phyloP scores from a whole-genome alignment of 208 protist genomes.

The Endotrypanum monterogeii region DNA sequence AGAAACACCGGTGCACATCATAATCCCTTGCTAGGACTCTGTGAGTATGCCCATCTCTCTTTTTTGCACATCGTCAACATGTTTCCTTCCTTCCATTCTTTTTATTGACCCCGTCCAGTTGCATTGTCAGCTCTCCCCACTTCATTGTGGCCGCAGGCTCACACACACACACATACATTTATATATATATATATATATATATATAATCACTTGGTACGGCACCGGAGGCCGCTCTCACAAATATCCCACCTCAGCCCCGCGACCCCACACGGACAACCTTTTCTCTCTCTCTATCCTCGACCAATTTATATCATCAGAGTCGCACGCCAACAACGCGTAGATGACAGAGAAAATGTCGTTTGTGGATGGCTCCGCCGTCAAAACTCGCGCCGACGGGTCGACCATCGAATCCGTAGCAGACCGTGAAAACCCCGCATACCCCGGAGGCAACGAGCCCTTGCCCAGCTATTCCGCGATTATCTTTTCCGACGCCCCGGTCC shows the following conservation, averaged over 20 bases:
- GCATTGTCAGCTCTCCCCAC: not conserved
- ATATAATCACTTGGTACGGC: not conserved
- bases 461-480: conserved; percentile 47
- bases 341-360: conserved; percentile 39
- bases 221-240: too few species aligned
- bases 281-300: not conserved
- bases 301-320: not conserved
- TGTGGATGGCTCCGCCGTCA: conserved; percentile 24
- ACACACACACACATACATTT: not conserved
- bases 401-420: not conserved
- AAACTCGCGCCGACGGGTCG: not conserved
- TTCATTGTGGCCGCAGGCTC: not conserved
- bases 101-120: not conserved
- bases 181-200: not conserved
- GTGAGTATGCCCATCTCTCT: too few species aligned
- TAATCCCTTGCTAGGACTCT: too few species aligned
- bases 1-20: too few species aligned
- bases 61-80: too few species aligned
- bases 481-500: conserved; percentile 14
- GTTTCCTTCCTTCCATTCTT: too few species aligned
- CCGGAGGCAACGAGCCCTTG: conserved; percentile 14
- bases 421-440: conserved; percentile 2
- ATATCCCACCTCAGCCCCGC: too few species aligned
- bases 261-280: too few species aligned
- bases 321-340: conserved; percentile 17